phyloP scores from a whole-genome alignment of 148 eudicot species.

The Nepenthes gracilis region DNA sequence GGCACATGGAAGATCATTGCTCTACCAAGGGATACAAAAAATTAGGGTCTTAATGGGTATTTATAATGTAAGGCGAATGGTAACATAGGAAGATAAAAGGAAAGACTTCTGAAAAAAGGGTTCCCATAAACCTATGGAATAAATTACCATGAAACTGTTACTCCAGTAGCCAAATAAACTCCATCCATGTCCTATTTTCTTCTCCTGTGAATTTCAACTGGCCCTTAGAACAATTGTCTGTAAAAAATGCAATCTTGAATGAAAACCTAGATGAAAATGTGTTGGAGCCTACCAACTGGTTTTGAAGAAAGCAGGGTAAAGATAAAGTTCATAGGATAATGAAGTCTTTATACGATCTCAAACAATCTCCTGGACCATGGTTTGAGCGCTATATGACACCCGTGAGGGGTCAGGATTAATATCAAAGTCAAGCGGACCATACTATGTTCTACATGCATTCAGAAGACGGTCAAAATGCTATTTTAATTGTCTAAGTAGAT shows the following conservation, averaged over 20 bases:
- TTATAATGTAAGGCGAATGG: not conserved
- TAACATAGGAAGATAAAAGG: no score
- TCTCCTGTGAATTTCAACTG: not conserved
- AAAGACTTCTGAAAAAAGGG: not conserved
- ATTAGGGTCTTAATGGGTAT: not conserved
- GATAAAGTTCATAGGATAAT: not conserved
- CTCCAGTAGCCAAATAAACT: slow-evolving; percentile 2
- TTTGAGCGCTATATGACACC: not conserved
- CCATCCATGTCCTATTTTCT: slow-evolving; percentile 1
- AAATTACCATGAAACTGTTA: not conserved
- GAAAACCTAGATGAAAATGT: slow-evolving; percentile 6
- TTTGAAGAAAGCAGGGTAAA: not conserved
- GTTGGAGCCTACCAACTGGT: not conserved
- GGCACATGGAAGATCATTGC: not conserved
- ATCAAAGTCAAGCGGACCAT: slow-evolving; percentile 5
- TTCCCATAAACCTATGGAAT: not conserved
- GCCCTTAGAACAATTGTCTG: not conserved
- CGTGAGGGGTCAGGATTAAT: not conserved
- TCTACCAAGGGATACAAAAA: not conserved
- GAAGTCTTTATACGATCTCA: slow-evolving; percentile 1
- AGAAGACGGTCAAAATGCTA: not conserved
- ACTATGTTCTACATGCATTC: slow-evolving; percentile 4
- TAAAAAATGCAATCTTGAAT: slow-evolving; percentile 1
- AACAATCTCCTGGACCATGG: slow-evolving; percentile 4
- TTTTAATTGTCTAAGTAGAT: slow-evolving; percentile 8